Percentiles rank a stretch among this genome's conserved stretches.
Conservation (phyloP, 805 yeast species). For the Sugiyamaella valdiviana region DNA sequence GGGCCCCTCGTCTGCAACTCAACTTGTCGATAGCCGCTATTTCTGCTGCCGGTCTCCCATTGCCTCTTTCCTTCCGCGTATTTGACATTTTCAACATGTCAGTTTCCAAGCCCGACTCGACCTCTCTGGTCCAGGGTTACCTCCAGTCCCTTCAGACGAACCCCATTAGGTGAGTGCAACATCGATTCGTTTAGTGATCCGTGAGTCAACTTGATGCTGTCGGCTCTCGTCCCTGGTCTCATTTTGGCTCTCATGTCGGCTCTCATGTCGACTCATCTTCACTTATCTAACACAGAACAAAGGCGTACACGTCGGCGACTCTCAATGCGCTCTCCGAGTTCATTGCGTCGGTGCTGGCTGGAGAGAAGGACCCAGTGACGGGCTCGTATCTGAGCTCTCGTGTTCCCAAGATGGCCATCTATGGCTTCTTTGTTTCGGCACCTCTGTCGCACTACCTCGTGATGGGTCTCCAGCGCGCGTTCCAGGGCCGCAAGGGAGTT, state of each 20-base stretch:
- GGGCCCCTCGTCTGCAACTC: too few relatives aligned
- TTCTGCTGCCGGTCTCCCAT: too few relatives aligned
- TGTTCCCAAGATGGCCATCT: constrained; percentile 35
- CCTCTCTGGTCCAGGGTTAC: constrained; percentile 21
- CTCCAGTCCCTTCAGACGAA: constrained; percentile 24
- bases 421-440: constrained; percentile 34
- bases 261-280: background rate
- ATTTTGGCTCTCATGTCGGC: background rate
- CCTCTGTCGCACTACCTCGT: constrained; percentile 35
- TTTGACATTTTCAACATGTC: constrained; percentile 2
- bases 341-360: constrained; percentile 32
- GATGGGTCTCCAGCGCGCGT: constrained; percentile 30
- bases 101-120: constrained; percentile 7
- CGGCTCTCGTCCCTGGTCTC: background rate
- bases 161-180: constrained; percentile 28
- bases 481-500: constrained; percentile 27
- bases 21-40: too few relatives aligned
- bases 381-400: constrained; percentile 31
- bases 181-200: too few relatives aligned
- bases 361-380: constrained; percentile 33
- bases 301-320: constrained; percentile 32
- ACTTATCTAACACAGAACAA: constrained; percentile 22
- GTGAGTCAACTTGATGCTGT: background rate
- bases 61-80: background rate
- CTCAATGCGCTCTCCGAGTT: constrained; percentile 33